These are phyloP conservation scores for Protea cynaroides DNA, from an alignment of 164 flowering plant genomes.

Conservation along the genomic window DNA sequence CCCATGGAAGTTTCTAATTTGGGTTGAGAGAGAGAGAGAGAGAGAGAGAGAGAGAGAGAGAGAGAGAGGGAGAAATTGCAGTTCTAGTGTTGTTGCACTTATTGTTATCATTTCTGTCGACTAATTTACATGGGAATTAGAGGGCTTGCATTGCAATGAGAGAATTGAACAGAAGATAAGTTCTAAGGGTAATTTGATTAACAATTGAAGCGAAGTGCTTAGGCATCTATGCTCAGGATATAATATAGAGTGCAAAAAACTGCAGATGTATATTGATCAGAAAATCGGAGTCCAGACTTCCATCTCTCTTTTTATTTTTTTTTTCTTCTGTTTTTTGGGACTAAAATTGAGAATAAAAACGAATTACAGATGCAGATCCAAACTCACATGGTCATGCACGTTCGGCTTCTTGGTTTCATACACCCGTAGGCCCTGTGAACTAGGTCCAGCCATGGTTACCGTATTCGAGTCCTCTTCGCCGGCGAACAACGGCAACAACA, in stretches of 20 bases:
- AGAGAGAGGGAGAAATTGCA: no score
- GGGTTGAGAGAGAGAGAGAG: no score
- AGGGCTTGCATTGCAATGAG: no score
- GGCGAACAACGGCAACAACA: slow-evolving; percentile 10
- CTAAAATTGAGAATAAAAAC: neutral
- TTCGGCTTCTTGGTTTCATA: slow-evolving; percentile 29
- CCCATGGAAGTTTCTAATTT: no score
- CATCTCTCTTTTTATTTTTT: neutral
- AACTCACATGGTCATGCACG: slow-evolving; percentile 77
- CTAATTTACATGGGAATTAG: no score
- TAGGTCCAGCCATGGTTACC: slow-evolving; percentile 6
- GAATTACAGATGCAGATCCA: slow-evolving; percentile 80
- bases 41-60: no score
- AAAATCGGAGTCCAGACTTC: no score
- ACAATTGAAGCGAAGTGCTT: no score
- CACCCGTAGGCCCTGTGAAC: slow-evolving; percentile 24
- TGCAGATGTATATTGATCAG: no score
- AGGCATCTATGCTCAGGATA: no score
- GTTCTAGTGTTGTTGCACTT: no score
- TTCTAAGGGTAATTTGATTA: neutral
- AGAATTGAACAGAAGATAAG: neutral
- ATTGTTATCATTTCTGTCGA: no score
- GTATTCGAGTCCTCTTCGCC: slow-evolving; percentile 26
- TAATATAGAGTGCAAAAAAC: neutral
- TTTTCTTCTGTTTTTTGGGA: neutral